Base-by-base conservation (phyloP, 2,329 filamentous ascomycete genomes). In the Pezicula neosporulosa region DNA sequence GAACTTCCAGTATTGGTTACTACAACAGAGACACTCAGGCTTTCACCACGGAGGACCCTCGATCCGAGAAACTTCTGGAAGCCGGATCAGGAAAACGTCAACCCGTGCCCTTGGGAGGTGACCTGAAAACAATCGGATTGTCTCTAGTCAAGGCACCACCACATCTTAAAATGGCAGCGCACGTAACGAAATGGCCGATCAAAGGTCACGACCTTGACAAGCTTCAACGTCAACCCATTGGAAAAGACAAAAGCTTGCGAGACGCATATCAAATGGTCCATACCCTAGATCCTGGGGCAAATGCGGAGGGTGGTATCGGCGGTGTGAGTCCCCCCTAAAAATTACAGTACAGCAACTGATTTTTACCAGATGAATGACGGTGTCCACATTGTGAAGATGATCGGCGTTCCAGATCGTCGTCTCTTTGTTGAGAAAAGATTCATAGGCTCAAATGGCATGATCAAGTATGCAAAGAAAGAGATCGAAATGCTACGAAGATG, bases 221-320 rank as follows among this genome's bases (percentile, higher is more conserved):
- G 6, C 35, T 47, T 38, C 21, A 47, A 42, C 46, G 52, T 13
- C 15, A 27, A 9, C 43, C 43, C 4, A 51, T 60, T n/a, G 36
- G 43, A 2, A 47, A 47, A 5, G 37, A 16, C n/a, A 42, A 43
- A 13, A 49, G 58, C 37, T 46, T 56, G 36, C 53, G 59, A 18
- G 36, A 57, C 13, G 15, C 53, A 12, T 63, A 56, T 39, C 12
- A 39, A 39, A 13, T 13, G 18, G 37, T 39, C 18, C 54, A 62
- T 13, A 56, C 59, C 9, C 51, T 63, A 7, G 52, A 64, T 16
- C 47, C 52, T 12, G 59, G 64, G 24, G 63, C 64, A 47, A 12
- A 33, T 5, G 60, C 57, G 1, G 49, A 56, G 15, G 61, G 59
- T 10, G 47, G 9, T 0, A 41, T 60, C 38, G 63, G 63, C 8